phyloP scores from a whole-genome alignment of 2,329 filamentous ascomycete species.

The Hypoxylon sp. region DNA sequence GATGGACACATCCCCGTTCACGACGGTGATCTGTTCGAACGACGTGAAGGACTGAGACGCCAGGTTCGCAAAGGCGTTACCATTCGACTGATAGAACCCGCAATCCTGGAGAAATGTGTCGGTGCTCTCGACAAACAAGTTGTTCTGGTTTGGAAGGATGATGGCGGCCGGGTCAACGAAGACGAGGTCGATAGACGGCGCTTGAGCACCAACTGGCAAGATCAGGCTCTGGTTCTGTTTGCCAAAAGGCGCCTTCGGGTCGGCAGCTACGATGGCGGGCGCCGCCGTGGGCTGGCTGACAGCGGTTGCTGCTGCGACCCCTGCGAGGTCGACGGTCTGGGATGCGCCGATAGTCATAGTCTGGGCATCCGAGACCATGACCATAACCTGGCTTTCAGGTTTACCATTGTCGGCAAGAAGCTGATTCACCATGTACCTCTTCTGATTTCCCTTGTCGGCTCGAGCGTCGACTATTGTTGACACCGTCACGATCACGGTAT shows the following conservation, averaged over 20 bases:
- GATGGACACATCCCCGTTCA: constrained; percentile 37
- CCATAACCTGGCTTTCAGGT: constrained; percentile 52
- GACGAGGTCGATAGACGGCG: constrained; percentile 47
- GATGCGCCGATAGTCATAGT: constrained; percentile 54
- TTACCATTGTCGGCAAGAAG: constrained; percentile 56
- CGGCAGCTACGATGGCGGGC: constrained; percentile 44
- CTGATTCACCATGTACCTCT: constrained; percentile 58
- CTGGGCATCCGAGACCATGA: constrained; percentile 56
- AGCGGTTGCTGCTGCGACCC: constrained; percentile 43
- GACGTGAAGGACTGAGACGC: constrained; percentile 48
- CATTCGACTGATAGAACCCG: constrained; percentile 48
- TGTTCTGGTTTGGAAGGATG: constrained; percentile 53
- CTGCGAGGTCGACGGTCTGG: constrained; percentile 39
- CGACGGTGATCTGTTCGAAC: constrained; percentile 49
- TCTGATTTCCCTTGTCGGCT: constrained; percentile 46
- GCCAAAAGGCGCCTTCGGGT: constrained; percentile 54
- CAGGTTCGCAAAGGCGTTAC: constrained; percentile 51
- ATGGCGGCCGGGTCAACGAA: constrained; percentile 57
- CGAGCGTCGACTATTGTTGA: constrained; percentile 56
- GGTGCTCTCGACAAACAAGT: constrained; percentile 55
- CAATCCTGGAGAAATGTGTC: constrained; percentile 54
- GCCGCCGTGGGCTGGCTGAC: constrained; percentile 37
- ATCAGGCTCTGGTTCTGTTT: constrained; percentile 53
- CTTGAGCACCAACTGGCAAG: constrained; percentile 52
- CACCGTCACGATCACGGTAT: constrained; percentile 57